Evolutionary conservation across 2,329 filamentous ascomycete genomes (phyloP).

Genomic region (Rhynchosporium graminicola): DNA sequence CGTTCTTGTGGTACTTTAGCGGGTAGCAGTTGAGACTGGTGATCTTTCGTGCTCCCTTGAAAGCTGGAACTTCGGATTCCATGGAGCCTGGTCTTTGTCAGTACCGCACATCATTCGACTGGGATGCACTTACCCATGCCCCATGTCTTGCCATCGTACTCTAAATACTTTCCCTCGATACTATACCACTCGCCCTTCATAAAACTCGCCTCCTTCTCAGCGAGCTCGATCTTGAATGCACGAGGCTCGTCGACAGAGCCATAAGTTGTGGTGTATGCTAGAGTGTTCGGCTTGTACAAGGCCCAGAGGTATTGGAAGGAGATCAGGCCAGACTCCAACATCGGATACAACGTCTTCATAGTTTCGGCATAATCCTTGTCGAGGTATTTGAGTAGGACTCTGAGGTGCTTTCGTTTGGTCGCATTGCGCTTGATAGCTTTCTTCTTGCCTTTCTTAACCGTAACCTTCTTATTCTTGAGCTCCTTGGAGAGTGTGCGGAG

Average conservation of each 20-base stretch:
- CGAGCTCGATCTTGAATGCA: slow-evolving; percentile 79
- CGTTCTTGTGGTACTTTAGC: slow-evolving; percentile 75
- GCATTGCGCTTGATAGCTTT: slow-evolving; percentile 60
- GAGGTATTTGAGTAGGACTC: slow-evolving; percentile 73
- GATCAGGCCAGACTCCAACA: slow-evolving; percentile 80
- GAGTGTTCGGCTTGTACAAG: slow-evolving; percentile 81
- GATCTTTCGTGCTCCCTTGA: slow-evolving; percentile 82
- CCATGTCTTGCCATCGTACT: slow-evolving; percentile 86
- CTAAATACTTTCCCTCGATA: slow-evolving; percentile 77
- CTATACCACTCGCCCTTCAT: slow-evolving; percentile 74
- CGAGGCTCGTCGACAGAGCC: slow-evolving; percentile 74
- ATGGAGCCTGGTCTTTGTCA: slow-evolving; percentile 48
- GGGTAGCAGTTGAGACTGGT: slow-evolving; percentile 76
- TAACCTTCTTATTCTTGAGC: slow-evolving; percentile 58
- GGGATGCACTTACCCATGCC: slow-evolving; percentile 59
- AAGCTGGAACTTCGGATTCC: slow-evolving; percentile 68
- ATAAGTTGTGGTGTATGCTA: slow-evolving; percentile 77
- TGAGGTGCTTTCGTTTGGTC: slow-evolving; percentile 64
- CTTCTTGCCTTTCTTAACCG: slow-evolving; percentile 56
- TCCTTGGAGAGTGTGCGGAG: slow-evolving; percentile 64
- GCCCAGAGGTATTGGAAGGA: slow-evolving; percentile 90
- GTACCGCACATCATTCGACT: background rate
- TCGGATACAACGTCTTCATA: slow-evolving; percentile 78
- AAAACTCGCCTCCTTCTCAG: slow-evolving; percentile 68
- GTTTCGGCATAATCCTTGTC: slow-evolving; percentile 77